A percentile compares a stretch with the other conserved stretches of the same genome.
Conservation (phyloP, 345 rosid species). For the Boechera stricta region DNA sequence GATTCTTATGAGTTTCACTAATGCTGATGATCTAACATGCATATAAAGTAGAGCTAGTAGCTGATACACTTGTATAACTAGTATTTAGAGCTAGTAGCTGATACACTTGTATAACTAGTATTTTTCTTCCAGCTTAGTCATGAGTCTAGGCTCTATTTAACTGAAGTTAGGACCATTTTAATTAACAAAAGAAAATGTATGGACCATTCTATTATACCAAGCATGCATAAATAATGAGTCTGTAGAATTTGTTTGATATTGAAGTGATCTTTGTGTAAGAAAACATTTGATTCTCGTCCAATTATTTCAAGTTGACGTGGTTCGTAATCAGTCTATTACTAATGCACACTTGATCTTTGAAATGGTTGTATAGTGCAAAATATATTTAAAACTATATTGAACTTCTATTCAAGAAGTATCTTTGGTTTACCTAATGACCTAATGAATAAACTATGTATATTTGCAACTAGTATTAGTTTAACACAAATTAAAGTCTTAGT, state of each 20-base stretch:
- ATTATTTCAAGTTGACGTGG: slow-evolving; percentile 14
- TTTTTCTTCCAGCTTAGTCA: slow-evolving; percentile 39
- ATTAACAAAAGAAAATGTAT: slow-evolving; percentile 7
- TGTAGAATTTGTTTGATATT: slow-evolving; percentile 8
- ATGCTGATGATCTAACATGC: slow-evolving; percentile 10
- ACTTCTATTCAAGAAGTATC: background rate
- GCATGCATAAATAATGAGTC: slow-evolving; percentile 42
- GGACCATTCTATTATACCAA: slow-evolving; percentile 44
- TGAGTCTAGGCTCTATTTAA: slow-evolving; percentile 43
- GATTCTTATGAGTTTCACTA: too few species aligned
- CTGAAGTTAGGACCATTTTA: slow-evolving; percentile 44
- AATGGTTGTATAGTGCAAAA: background rate
- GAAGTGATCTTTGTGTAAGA: background rate
- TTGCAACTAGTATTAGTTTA: background rate
- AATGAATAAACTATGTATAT: background rate
- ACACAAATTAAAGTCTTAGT: too few species aligned
- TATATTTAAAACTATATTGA: background rate
- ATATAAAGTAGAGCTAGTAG: slow-evolving; percentile 35
- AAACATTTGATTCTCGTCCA: background rate
- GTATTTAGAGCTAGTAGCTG: slow-evolving; percentile 37
- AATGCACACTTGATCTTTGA: slow-evolving; percentile 6
- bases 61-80: slow-evolving; percentile 35
- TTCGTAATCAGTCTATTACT: slow-evolving; percentile 11
- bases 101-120: slow-evolving; percentile 38
- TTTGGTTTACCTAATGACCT: background rate